These are phyloP conservation scores for Grosmannia huntii DNA, from an alignment of 2,329 filamentous ascomycete species.

Conservation along the genomic window DNA sequence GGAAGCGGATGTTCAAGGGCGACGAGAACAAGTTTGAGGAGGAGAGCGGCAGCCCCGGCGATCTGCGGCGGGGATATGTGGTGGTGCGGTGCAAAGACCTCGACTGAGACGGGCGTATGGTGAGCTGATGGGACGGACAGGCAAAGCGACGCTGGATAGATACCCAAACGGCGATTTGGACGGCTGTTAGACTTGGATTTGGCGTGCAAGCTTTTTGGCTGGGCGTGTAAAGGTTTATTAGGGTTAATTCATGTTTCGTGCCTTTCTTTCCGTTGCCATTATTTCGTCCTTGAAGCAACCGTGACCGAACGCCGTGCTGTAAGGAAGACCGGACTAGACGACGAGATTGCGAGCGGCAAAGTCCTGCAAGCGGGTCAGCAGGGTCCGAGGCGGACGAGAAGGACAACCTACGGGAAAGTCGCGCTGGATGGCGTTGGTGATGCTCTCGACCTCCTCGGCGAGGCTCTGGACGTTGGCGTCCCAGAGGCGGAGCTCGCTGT, in stretches of 20 bases:
- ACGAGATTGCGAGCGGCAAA: constrained; percentile 43
- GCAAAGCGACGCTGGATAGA: not conserved
- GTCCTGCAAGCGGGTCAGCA: constrained; percentile 23
- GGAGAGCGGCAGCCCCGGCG: constrained; percentile 32
- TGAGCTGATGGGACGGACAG: no score
- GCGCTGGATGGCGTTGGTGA: constrained; percentile 68
- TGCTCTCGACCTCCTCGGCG: constrained; percentile 68
- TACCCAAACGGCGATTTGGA: not conserved
- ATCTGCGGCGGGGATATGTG: constrained; percentile 39
- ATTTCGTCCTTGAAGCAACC: not conserved
- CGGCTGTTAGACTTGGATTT: not conserved
- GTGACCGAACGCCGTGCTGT: not conserved
- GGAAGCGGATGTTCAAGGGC: constrained; percentile 18
- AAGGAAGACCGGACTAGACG: constrained; percentile 15
- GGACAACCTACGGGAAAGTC: constrained; percentile 51
- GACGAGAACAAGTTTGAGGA: constrained; percentile 34
- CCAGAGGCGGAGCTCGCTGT: constrained; percentile 70
- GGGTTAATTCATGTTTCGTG: not conserved
- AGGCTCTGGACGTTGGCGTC: constrained; percentile 77
- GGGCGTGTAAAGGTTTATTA: no score
- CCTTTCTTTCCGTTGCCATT: no score
- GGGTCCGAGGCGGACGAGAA: not conserved
- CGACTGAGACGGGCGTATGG: constrained; percentile 23
- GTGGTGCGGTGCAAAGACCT: constrained; percentile 39
- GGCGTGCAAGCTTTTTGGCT: no score